phyloP scores from a whole-genome alignment of 345 rosid genomes.

The Ceriops zippeliana region DNA sequence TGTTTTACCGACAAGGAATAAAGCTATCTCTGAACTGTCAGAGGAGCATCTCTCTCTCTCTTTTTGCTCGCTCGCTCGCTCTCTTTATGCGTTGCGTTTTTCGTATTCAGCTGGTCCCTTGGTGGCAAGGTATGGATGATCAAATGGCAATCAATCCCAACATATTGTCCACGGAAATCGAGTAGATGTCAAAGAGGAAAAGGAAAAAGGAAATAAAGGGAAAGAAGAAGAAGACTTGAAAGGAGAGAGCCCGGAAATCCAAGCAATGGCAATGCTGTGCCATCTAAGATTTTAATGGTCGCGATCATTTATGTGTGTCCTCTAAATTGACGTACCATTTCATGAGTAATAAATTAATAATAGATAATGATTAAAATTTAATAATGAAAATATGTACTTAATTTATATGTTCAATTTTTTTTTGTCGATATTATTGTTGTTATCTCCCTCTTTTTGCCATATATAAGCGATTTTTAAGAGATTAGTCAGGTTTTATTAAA shows the following conservation, averaged over 20 bases:
- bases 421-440: slow-evolving; percentile 13
- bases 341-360: too few relatives aligned
- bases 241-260: slow-evolving; percentile 25
- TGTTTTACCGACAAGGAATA: slow-evolving; percentile 36
- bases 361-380: too few relatives aligned
- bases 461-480: too few relatives aligned
- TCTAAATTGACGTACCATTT: not conserved
- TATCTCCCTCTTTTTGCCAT: not conserved
- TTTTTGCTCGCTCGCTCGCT: slow-evolving; percentile 1
- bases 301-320: not conserved
- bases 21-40: slow-evolving; percentile 28
- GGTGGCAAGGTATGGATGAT: slow-evolving; percentile 5
- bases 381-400: too few relatives aligned
- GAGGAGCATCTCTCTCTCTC: slow-evolving; percentile 25
- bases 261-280: slow-evolving; percentile 12
- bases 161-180: not conserved
- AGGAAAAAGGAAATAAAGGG: not conserved
- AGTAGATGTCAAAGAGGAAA: not conserved
- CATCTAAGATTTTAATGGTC: too few relatives aligned
- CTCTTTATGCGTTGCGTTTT: not conserved
- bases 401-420: too few relatives aligned
- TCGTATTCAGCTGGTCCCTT: slow-evolving; percentile 29
- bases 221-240: slow-evolving; percentile 11
- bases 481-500: too few relatives aligned
- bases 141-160: slow-evolving; percentile 22